Base-by-base conservation (phyloP, 331 rosid genomes). In the Arachis monticola region DNA sequence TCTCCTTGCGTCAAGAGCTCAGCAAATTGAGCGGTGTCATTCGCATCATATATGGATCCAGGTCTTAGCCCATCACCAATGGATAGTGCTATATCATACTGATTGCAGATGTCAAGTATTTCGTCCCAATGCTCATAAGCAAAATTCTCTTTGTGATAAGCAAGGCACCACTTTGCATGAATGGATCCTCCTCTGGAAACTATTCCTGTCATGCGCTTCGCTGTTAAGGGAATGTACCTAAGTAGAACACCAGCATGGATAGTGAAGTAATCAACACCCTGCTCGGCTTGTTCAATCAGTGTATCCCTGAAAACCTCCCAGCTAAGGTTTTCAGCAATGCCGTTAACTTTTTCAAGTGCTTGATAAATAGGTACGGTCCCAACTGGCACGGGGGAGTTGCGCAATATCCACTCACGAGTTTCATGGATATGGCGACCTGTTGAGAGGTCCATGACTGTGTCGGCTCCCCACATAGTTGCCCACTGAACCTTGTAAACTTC, bases 381-480 rank as follows among this genome's bases (percentile, higher is more conserved):
- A 69, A 95, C 97, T n/a, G 99, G 99, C 14, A 95, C 99, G 14
- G 98, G 38, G 9, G 99, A 95, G 80, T 95, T 95, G 60, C 99
- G 96, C 5, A 95, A 84, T 80, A 95, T 90, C 99, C 99, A 95
- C 86, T 95, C 99, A 40, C 99, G 91, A 46, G 97, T 95, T 86
- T 95, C 99, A 51, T 95, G 99, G 68, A 95, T 95, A 81, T 95
- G 96, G 57, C 89, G 97, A 67, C 99, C 99, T 0, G 99, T 95
- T 52, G 99, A 95, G 75, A 95, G 97, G 60, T 95, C 99, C 99
- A 95, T 95, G 78, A 92, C 92, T 77, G 99, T 95, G 78, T 95
- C 99, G 0, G 92, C 98, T 80, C 99, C 99, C 99, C 99, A 95
- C 99, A 95, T 95, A 10, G 99, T 92, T 40, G 99, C 99, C 99